phyloP scores from a whole-genome alignment of 805 yeast species.

The Candida jianshihensis region DNA sequence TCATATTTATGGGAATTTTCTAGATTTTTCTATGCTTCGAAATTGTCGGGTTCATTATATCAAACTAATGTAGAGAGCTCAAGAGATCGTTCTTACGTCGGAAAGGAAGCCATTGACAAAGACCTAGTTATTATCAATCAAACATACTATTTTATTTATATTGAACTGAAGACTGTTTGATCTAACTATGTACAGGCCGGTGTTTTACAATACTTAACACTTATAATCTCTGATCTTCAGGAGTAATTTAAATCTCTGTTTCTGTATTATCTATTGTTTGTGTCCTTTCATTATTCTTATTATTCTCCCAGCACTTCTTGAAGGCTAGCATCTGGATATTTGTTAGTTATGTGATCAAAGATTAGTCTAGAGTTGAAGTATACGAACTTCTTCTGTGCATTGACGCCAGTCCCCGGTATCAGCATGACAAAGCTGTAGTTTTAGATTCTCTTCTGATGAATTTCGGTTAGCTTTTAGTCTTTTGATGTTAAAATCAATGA shows the following conservation, averaged over 20 bases:
- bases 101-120: too few relatives aligned
- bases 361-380: too few relatives aligned
- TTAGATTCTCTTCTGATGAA: conserved; percentile 51
- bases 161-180: too few relatives aligned
- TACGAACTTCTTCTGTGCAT: conserved; percentile 57
- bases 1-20: too few relatives aligned
- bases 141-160: too few relatives aligned
- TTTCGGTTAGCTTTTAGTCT: background rate
- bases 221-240: too few relatives aligned
- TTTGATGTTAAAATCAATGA: too few relatives aligned
- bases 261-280: conserved; percentile 26
- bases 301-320: conserved; percentile 34
- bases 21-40: background rate
- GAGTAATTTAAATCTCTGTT: background rate
- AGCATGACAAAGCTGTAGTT: conserved; percentile 69
- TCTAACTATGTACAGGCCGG: background rate
- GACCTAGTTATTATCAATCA: too few relatives aligned
- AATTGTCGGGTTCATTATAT: too few relatives aligned
- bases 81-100: too few relatives aligned
- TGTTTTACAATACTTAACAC: too few relatives aligned
- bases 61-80: too few relatives aligned
- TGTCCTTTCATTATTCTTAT: conserved; percentile 33
- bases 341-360: conserved; percentile 1
- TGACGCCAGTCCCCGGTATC: conserved; percentile 79
- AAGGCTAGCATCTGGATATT: conserved; percentile 32